phyloP scores from a whole-genome alignment of 768 basidiomycete species.

The Zangia roseola region DNA sequence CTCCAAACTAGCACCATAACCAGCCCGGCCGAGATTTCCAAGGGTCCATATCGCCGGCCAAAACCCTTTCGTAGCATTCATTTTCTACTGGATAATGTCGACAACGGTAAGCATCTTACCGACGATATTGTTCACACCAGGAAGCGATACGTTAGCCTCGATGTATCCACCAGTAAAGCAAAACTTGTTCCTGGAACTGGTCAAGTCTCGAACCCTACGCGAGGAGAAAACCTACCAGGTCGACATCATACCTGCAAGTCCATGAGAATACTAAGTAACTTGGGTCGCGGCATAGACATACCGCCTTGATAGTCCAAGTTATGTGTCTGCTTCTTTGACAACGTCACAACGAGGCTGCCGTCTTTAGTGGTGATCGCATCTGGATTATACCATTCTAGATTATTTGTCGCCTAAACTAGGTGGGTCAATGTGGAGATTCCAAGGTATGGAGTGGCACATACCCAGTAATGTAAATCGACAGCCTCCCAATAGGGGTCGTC shows the following conservation, averaged over 20 bases:
- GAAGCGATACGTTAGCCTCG: slow-evolving; percentile 61
- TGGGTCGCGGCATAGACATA: slow-evolving; percentile 18
- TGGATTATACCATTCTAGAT: slow-evolving; percentile 61
- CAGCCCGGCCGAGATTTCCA: slow-evolving; percentile 61
- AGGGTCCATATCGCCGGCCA: slow-evolving; percentile 61
- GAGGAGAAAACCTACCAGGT: slow-evolving; percentile 31
- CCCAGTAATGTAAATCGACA: slow-evolving; percentile 42
- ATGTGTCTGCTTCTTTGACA: slow-evolving; percentile 45
- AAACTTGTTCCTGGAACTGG: slow-evolving; percentile 71
- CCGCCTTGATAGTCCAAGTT: slow-evolving; percentile 46
- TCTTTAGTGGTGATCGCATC: slow-evolving; percentile 48
- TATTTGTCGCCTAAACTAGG: slow-evolving; percentile 37
- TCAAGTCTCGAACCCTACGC: slow-evolving; percentile 6
- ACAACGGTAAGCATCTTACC: slow-evolving; percentile 29
- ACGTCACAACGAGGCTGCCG: slow-evolving; percentile 51
- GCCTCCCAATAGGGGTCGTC: slow-evolving; percentile 87
- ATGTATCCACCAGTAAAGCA: slow-evolving; percentile 86
- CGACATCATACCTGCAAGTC: slow-evolving; percentile 48
- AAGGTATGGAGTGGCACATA: slow-evolving; percentile 29
- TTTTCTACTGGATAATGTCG: neutral
- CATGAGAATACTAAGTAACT: slow-evolving; percentile 26
- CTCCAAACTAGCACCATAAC: slow-evolving; percentile 64
- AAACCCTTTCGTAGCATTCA: slow-evolving; percentile 31
- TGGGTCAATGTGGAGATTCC: slow-evolving; percentile 31
- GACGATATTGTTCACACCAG: slow-evolving; percentile 62